Evolutionary conservation across 306 rosid genomes (phyloP).

Genomic region (Citrullus amarus): DNA sequence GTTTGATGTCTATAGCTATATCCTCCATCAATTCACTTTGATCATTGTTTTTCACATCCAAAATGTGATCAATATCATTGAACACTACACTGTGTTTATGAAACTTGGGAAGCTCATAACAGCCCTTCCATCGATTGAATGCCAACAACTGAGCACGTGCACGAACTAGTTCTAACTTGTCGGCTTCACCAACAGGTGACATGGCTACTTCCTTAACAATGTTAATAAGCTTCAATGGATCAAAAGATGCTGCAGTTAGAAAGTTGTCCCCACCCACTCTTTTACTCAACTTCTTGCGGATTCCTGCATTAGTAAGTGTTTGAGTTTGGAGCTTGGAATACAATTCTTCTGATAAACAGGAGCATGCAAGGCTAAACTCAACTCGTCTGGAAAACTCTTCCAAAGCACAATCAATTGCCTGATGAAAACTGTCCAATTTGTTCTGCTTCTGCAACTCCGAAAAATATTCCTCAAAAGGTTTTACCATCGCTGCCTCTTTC

Average conservation of each 20-base stretch:
- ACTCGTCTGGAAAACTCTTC: conserved; percentile 71
- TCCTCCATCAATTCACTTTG: conserved; percentile 11
- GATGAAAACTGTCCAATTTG: conserved; percentile 29
- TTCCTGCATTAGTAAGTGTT: conserved; percentile 41
- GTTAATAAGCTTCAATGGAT: conserved; percentile 41
- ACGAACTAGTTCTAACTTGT: conserved; percentile 34
- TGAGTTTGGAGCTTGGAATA: conserved; percentile 35
- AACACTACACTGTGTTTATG: conserved; percentile 24
- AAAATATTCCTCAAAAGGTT: conserved; percentile 51
- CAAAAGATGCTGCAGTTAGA: conserved; percentile 35
- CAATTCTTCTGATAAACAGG: conserved; percentile 46
- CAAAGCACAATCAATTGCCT: conserved; percentile 60
- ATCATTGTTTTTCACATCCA: conserved; percentile 12
- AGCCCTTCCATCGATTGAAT: conserved; percentile 50
- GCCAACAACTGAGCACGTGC: conserved; percentile 41
- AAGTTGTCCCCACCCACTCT: conserved; percentile 41
- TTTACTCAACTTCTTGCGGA: conserved; percentile 31
- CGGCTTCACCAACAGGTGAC: conserved; percentile 28
- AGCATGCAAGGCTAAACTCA: conserved; percentile 58
- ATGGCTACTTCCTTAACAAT: conserved; percentile 38
- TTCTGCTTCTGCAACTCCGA: conserved; percentile 56
- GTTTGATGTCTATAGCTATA: not conserved
- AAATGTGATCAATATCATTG: conserved; percentile 26
- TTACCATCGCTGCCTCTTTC: conserved; percentile 59
- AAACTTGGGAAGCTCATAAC: conserved; percentile 44